Base-by-base conservation (phyloP, 306 rosid species). In the peach (Prunus persica) region DNA sequence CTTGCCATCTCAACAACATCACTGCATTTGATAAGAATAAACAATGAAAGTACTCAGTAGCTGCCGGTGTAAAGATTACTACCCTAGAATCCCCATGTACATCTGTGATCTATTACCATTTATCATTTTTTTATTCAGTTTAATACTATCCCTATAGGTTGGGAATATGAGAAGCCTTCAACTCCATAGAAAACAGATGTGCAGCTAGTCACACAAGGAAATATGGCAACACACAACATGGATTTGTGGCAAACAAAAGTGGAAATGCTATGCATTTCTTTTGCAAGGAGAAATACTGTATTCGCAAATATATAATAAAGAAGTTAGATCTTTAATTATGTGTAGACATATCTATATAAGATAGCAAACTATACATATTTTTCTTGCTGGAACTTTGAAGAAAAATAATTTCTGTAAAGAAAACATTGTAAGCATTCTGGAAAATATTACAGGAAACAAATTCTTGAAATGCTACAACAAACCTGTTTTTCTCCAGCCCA, bases 401-500 rank as follows among this genome's bases (percentile, higher is more conserved):
- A 68, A 54, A 52, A 18, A 47, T 7, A 28, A 22, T 22, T 68
- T 19, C 72, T 25, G 6, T 68, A 46, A 6, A 3, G 27, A 68
- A 5, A 15, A 28, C 8, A 62, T 12, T 62, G 67, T 15, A 62
- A 14, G 54, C 71, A 50, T 6, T 41, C 43, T 32, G 51, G 30
- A 57, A 67, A 56, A 67, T 61, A 78, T 95, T 88, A 32, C 34
- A 32, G 34, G 34, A 32, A 47, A 27, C 28, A 49, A 78, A 61
- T 8, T 25, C 27, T 45, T 50, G 47, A 73, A 70, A 81, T 61
- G 25, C 63, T 25, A 20, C 43, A 54, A 24, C 72, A 77, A 76
- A 93, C 98, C 98, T 91, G 92, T 91, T 91, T 71, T 82, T 93
- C 81, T 93, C 98, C 3, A 93, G 56, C 41, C 99, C 97, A 73